phyloP scores from a whole-genome alignment of 768 basidiomycete genomes.

The Tricholomella constricta region DNA sequence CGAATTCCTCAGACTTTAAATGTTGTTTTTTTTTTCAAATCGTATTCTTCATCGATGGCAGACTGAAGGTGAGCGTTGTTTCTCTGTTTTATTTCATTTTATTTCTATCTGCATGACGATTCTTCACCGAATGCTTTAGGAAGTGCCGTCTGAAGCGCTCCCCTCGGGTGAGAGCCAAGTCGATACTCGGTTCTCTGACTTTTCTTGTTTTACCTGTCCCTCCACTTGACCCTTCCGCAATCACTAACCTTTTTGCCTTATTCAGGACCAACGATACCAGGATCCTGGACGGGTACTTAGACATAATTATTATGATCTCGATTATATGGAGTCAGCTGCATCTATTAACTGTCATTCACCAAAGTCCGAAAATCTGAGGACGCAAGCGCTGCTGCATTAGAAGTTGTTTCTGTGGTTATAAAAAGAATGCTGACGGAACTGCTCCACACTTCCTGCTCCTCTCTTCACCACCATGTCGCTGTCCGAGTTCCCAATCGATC shows the following conservation, averaged over 20 bases:
- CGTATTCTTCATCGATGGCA: background rate
- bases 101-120: conserved; percentile 39
- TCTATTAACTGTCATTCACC: background rate
- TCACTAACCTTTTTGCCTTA: background rate
- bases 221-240: conserved; percentile 3
- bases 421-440: too few species aligned
- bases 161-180: conserved; percentile 40
- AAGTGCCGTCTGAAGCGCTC: conserved; percentile 60
- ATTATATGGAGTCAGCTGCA: background rate
- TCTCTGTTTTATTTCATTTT: background rate
- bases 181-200: conserved; percentile 59
- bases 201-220: conserved; percentile 22
- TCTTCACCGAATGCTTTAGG: conserved; percentile 52
- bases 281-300: background rate
- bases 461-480: conserved; percentile 27
- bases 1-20: background rate
- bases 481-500: conserved; percentile 72
- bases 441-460: conserved; percentile 2
- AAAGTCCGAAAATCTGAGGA: too few species aligned
- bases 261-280: background rate
- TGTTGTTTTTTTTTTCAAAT: background rate
- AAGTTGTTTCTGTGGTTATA: background rate
- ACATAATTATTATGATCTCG: background rate
- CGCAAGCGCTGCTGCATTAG: too few species aligned
- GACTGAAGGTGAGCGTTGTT: conserved; percentile 8